Base-by-base conservation (phyloP, 495 filamentous ascomycete species). In the Aspergillus cavernicola region DNA sequence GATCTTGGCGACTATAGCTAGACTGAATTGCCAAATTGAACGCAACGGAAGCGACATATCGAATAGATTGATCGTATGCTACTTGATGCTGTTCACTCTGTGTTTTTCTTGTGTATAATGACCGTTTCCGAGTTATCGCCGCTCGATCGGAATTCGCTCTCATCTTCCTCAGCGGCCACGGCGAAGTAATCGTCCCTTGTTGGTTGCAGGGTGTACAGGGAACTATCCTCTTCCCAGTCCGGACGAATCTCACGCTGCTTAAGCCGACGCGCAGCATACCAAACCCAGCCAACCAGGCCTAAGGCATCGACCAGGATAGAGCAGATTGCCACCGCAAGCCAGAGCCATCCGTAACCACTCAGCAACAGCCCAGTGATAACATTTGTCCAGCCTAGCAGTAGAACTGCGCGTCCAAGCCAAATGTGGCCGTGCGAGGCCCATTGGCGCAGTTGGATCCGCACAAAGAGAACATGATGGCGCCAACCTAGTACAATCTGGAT, bases 401-500 rank as follows among this genome's bases (percentile, higher is more conserved):
- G 20, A 22, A 50, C 32, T 24, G 43, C 11, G n/a, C 52, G 26
- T 7, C 52, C 52, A 0, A 40, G 22, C 52, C 52, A 55, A 22
- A 43, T 55, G 20, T 55, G 52, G 7, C 43, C 45, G 38, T 55
- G 29, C 15, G 52, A 55, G 1, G 47, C 47, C 52, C 52, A 55
- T 39, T 39, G 38, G 16, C 52, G 52, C 6, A n/a, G 44, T 18
- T 26, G 29, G 7, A 55, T 35, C 10, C 26, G 44, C 11, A 55
- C 43, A 36, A 55, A 55, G 24, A 48, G 24, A 38, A 55, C 22
- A 37, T 55, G 52, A 26, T 55, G 45, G 7, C 52, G 24, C 52
- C 52, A 50, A 10, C 52, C 52, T 9, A 50, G 44, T 22, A 36
- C 9, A n/a, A 37, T 47, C 32, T 55, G 52, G 22, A 28, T 6